Base-by-base conservation (phyloP, 257 asterid species). In the Penstemon newberryi region DNA sequence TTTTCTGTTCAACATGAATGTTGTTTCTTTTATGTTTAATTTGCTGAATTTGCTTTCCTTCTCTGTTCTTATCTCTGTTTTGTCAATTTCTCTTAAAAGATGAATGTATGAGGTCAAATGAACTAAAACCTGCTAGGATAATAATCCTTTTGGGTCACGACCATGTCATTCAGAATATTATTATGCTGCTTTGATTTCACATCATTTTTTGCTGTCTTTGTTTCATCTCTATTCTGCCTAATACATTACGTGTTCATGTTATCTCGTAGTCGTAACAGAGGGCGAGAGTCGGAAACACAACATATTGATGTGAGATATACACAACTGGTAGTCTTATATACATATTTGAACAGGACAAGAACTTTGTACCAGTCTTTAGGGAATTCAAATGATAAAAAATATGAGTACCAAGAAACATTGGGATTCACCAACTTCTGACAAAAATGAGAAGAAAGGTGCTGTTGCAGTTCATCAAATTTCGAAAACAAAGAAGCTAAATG, bases 401-500 rank as follows among this genome's bases (percentile, higher is more conserved):
- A 40, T 13, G 57, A 39, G 12, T 45, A 39, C 61, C 38, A 40
- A 18, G 19, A 10, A 65, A 36, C 45, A 36, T 56, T 49, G 43
- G 63, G 47, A 63, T 2, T 0, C 2, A 1, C 46, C 4, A 18
- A 38, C 0, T 11, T 37, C 41, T 61, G 4, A 5, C 53, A 53
- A 11, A 37, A 13, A 56, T 11, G 50, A 40, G 60, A 66, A 65
- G 72, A 56, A 66, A 57, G 54, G 38, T 10, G 11, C 51, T 54
- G 40, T 58, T 50, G 70, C 58, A 3, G 40, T 55, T 8, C 19
- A 15, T 54, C 59, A 10, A 12, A 6, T 38, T 38, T 64, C 70
- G 4, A 52, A 73, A 44, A 6, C 38, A 5, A 61, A 45, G 67
- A 72, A 56, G 70, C 70, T 68, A 44, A 72, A 44, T 13, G 81